These are phyloP conservation scores for Colletotrichum sp. DNA, from an alignment of 2,329 filamentous ascomycete species.

Conservation along the genomic window DNA sequence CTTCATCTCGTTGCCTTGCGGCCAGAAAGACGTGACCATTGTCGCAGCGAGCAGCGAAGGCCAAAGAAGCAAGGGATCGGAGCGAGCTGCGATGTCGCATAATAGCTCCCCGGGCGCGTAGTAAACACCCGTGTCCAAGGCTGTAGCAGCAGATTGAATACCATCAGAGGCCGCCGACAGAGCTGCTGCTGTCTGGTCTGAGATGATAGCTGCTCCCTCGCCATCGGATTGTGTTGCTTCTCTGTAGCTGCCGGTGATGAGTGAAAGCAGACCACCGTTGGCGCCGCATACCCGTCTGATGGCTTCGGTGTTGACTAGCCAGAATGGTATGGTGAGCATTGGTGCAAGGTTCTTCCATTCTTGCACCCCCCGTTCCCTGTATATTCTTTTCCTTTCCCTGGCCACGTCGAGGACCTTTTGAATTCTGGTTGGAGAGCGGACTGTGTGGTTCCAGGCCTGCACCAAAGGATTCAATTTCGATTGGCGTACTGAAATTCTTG, in stretches of 20 bases:
- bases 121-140: conserved; percentile 34
- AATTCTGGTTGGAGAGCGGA: not conserved
- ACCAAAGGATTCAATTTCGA: conserved; percentile 32
- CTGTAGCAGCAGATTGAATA: conserved; percentile 32
- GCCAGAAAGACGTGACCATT: not conserved
- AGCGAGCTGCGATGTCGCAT: conserved; percentile 50
- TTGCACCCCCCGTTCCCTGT: conserved; percentile 47
- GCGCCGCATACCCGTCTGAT: conserved; percentile 52
- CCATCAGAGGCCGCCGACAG: conserved; percentile 22
- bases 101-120: conserved; percentile 62
- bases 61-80: conserved; percentile 58
- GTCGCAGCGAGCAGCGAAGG: conserved; percentile 25
- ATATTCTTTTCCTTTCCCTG: conserved; percentile 29
- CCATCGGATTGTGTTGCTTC: not conserved
- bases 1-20: not conserved
- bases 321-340: conserved; percentile 50
- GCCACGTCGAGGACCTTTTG: not conserved
- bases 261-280: conserved; percentile 36
- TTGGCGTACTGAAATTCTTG: not conserved
- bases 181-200: not conserved
- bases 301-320: conserved; percentile 55
- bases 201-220: not conserved
- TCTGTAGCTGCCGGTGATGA: not conserved
- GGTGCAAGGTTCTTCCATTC: conserved; percentile 48
- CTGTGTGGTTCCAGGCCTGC: conserved; percentile 29